A percentile compares a stretch with the other conserved stretches of the same genome.
Conservation (phyloP, 2,329 filamentous ascomycete genomes). For the Aspergillus alliaceus region DNA sequence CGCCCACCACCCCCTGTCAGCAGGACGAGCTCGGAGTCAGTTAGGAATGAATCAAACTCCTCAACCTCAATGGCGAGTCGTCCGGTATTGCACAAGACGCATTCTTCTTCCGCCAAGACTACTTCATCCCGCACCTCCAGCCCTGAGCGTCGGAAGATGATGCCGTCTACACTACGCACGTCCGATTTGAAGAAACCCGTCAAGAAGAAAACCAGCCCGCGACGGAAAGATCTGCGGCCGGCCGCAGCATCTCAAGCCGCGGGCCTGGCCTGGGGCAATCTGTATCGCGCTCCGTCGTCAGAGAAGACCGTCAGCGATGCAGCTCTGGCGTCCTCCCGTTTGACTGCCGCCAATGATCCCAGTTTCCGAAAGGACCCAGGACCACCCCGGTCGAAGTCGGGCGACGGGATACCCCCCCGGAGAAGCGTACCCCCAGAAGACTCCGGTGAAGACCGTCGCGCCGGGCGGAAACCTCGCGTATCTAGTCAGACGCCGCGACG, state of each 20-base stretch:
- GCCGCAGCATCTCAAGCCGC: conserved; percentile 64
- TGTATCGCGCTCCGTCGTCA: conserved; percentile 26
- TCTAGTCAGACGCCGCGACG: conserved; percentile 7
- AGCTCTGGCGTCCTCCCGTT: conserved; percentile 29
- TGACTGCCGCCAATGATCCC: conserved; percentile 27
- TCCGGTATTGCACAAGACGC: conserved; percentile 26
- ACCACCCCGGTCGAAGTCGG: conserved; percentile 18
- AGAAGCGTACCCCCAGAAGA: conserved; percentile 1
- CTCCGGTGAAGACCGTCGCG: conserved; percentile 11
- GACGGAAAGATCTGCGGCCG: conserved; percentile 47
- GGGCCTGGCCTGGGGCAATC: conserved; percentile 59
- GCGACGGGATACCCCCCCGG: conserved; percentile 22
- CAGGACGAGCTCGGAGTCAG: conserved; percentile 23
- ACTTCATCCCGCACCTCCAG: conserved; percentile 57
- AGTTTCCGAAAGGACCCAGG: conserved; percentile 26
- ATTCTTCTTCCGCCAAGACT: conserved; percentile 38
- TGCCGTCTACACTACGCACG: conserved; percentile 57
- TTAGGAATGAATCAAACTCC: conserved; percentile 4
- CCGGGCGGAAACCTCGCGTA: conserved; percentile 6
- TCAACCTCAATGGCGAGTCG: conserved; percentile 11
- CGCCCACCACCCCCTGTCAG: conserved; percentile 23
- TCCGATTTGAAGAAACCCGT: conserved; percentile 47
- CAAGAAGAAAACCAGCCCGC: conserved; percentile 42
- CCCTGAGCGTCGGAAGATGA: conserved; percentile 59
- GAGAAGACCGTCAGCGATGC: conserved; percentile 30